Conservation (phyloP, 257 asterid species). For the Solanum rostratum region DNA sequence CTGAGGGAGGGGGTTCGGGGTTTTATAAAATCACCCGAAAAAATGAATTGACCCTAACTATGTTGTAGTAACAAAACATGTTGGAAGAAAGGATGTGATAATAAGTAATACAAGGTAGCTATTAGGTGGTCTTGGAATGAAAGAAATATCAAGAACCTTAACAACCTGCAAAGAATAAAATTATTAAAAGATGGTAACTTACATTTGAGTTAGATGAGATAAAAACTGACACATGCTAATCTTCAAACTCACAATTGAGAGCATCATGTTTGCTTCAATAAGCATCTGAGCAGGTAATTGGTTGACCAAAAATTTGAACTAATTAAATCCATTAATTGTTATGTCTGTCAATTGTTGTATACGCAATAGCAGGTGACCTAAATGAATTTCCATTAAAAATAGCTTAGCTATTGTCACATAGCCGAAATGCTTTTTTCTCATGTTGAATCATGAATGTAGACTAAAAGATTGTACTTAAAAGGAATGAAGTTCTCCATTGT, state of each 20-base stretch:
- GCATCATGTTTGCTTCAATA: neutral
- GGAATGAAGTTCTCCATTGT: neutral
- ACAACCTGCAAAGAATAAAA: neutral
- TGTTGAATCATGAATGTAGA: neutral
- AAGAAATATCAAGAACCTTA: neutral
- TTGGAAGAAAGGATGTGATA: neutral
- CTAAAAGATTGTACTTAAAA: neutral
- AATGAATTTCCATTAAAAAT: neutral
- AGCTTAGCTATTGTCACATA: neutral
- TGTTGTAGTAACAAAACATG: neutral
- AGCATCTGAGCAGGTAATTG: neutral
- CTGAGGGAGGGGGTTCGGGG: neutral
- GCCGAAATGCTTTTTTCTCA: neutral
- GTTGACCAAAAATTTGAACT: neutral
- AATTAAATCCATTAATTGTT: neutral
- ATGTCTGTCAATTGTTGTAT: neutral
- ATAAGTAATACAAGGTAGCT: neutral
- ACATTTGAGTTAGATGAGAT: neutral
- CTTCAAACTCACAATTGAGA: neutral
- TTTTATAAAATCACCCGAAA: neutral
- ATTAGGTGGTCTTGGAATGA: neutral
- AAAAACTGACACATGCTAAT: neutral
- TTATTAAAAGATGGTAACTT: neutral
- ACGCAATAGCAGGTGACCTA: neutral
- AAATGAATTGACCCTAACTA: neutral